Percentiles rank a stretch among this genome's conserved stretches.
Evolutionary conservation across 140 eudicot genomes (phyloP).

Genomic region (Cichorium intybus): DNA sequence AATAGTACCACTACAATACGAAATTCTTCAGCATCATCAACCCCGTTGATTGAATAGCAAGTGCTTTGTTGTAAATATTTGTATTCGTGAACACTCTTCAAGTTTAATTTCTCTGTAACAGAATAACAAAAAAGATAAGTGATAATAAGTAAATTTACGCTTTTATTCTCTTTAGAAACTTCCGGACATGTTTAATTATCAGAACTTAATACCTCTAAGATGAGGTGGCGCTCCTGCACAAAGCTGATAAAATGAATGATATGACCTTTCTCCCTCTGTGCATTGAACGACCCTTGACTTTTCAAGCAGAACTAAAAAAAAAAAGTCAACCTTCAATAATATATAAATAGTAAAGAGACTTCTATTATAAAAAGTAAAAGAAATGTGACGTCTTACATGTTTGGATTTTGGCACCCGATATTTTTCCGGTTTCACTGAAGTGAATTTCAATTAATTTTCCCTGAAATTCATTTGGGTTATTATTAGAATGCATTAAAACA

Average conservation of each 20-base stretch:
- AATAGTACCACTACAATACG: conserved; percentile 63
- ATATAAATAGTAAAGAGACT: conserved; percentile 3
- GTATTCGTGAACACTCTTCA: conserved; percentile 64
- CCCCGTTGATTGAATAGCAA: conserved; percentile 81
- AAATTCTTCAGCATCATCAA: conserved; percentile 91
- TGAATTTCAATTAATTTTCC: conserved; percentile 97
- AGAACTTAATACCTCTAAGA: conserved; percentile 64
- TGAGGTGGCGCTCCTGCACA: conserved; percentile 92
- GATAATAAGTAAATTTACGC: not conserved
- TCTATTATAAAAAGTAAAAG: not conserved
- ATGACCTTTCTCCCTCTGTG: conserved; percentile 94
- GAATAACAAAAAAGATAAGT: conserved; percentile 2
- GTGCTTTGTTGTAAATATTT: conserved; percentile 82
- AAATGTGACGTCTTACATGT: conserved; percentile 65
- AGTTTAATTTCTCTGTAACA: conserved; percentile 68
- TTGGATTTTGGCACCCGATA: conserved; percentile 95
- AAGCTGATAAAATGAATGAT: conserved; percentile 97
- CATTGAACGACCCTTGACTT: conserved; percentile 98
- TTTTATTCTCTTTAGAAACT: not conserved
- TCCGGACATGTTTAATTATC: not conserved
- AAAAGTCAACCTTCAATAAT: conserved; percentile 19
- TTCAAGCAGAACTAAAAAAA: conserved; percentile 69
- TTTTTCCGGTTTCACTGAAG: conserved; percentile 95
- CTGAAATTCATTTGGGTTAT: conserved; percentile 32
- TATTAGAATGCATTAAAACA: conserved; percentile 23